These are phyloP conservation scores for Aspergillus pseudoglaucus DNA, from an alignment of 2,329 filamentous ascomycete species.

Conservation along the genomic window DNA sequence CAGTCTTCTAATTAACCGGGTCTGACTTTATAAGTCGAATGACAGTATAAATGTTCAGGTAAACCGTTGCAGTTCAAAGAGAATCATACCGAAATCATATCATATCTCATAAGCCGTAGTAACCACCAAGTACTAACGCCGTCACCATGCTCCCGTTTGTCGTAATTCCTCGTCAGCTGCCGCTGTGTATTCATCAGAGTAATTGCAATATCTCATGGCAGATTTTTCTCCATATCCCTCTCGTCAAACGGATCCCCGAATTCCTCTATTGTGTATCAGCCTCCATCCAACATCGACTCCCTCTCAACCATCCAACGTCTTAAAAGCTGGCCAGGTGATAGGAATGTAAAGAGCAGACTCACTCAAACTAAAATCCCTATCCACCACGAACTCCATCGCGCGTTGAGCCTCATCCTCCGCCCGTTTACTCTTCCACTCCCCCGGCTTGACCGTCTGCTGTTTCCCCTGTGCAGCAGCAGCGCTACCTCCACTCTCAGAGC, in stretches of 20 bases:
- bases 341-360: constrained; percentile 13
- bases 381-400: constrained; percentile 45
- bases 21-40: no score
- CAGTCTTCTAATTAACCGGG: no score
- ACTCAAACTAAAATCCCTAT: constrained; percentile 48
- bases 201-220: constrained; percentile 7
- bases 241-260: constrained; percentile 44
- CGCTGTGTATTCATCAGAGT: no score
- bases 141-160: no score
- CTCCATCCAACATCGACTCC: no score
- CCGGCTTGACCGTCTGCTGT: constrained; percentile 38
- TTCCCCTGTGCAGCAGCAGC: neutral
- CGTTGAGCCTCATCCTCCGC: constrained; percentile 50
- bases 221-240: constrained; percentile 27
- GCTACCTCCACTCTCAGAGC: neutral
- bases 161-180: no score
- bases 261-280: constrained; percentile 24
- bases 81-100: no score
- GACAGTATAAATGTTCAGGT: no score
- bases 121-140: no score
- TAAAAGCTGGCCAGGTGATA: neutral
- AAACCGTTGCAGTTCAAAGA: no score
- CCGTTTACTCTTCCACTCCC: constrained; percentile 51
- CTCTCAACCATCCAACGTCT: neutral
- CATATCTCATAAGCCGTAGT: no score